A percentile compares a stretch with the other conserved stretches of the same genome.
phyloP scores from a whole-genome alignment of 2,329 filamentous ascomycete species.

The Aureobasidium sp. region DNA sequence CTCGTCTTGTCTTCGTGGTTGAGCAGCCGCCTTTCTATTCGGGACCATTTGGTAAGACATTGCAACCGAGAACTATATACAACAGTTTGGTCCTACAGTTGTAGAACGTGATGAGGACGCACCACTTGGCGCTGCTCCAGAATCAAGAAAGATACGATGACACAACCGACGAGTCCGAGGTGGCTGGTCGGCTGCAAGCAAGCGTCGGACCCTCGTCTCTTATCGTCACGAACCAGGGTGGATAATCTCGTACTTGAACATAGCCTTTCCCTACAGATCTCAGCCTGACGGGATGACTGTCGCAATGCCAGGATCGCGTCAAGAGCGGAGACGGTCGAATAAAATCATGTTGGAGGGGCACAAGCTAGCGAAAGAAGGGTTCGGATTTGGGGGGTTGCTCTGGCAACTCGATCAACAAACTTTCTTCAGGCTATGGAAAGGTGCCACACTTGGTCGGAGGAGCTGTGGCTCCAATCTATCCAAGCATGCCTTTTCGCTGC shows the following conservation, averaged over 20 bases:
- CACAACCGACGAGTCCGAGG: neutral
- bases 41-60: neutral
- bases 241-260: neutral
- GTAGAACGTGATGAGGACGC: neutral
- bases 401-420: constrained; percentile 2
- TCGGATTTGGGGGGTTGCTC: constrained; percentile 10
- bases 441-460: neutral
- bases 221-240: neutral
- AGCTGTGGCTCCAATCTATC: constrained; percentile 14
- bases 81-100: constrained; percentile 1
- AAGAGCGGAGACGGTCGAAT: neutral
- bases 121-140: neutral
- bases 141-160: constrained; percentile 2
- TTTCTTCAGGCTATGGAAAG: neutral
- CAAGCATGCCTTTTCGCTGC: constrained; percentile 13
- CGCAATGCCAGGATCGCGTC: neutral
- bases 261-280: constrained; percentile 1
- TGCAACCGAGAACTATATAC: neutral
- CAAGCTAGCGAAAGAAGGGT: constrained; percentile 13
- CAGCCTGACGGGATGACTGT: neutral
- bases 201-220: neutral
- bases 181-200: constrained; percentile 11
- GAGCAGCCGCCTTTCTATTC: neutral
- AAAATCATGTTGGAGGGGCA: constrained; percentile 7
- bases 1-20: constrained; percentile 1